Percentiles rank a stretch among this genome's conserved stretches.
Evolutionary conservation across 176 grass and related monocot species (phyloP).

Genomic region (Carex myosuroides): DNA sequence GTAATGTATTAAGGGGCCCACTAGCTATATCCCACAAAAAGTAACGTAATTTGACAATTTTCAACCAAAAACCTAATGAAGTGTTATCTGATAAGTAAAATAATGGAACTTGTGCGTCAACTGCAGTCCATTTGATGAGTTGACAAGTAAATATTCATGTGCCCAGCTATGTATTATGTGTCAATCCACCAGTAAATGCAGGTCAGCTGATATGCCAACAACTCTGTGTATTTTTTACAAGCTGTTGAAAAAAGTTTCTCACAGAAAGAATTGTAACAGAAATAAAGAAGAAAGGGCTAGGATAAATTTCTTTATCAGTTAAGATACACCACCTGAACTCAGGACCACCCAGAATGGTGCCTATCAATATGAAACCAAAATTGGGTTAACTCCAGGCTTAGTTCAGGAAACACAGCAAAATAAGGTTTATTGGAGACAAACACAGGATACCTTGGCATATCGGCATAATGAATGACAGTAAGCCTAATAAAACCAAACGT

Average conservation of each 20-base stretch:
- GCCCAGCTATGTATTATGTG: not conserved
- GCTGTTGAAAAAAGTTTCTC: not conserved
- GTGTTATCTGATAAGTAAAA: not conserved
- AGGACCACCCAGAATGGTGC: not conserved
- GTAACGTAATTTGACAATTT: not conserved
- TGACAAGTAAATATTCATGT: not conserved
- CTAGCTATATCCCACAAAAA: not conserved
- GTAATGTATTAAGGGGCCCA: not conserved
- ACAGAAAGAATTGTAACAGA: not conserved
- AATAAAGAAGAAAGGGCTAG: not conserved
- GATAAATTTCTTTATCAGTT: not conserved
- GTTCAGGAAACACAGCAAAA: not conserved
- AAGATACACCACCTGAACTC: not conserved
- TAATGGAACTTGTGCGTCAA: not conserved
- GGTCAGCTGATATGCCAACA: not conserved
- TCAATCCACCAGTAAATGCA: not conserved
- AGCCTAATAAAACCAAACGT: not conserved
- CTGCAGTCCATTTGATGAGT: not conserved
- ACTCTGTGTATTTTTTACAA: not conserved
- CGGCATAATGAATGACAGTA: not conserved
- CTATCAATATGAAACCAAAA: not conserved
- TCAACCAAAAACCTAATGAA: not conserved
- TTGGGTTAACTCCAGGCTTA: not conserved
- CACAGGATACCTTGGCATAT: not conserved
- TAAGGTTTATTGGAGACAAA: not conserved